Conservation (phyloP, 148 eudicot genomes). For the Rhododendron ferrugineum region DNA sequence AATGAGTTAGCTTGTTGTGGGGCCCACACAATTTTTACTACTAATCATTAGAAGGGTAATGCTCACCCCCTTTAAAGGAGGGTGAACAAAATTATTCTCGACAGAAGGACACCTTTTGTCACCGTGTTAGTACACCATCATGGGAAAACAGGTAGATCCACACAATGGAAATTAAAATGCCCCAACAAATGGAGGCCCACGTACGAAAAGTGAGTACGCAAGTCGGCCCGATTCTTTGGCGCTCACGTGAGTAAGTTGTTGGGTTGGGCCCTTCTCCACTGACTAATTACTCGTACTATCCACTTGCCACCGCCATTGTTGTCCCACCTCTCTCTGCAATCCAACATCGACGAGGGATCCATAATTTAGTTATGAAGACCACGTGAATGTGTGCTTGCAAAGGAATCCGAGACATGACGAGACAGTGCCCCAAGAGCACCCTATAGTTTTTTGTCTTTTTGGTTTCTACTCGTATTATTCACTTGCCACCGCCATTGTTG, state of each 20-base stretch:
- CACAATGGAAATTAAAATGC: not conserved
- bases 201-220: not conserved
- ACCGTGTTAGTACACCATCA: not conserved
- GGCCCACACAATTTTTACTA: too few relatives aligned
- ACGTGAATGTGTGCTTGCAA: not conserved
- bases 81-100: too few relatives aligned
- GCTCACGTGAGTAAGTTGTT: not conserved
- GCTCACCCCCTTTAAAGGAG: too few relatives aligned
- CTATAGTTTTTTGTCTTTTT: too few relatives aligned
- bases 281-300: too few relatives aligned
- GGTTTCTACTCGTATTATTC: too few relatives aligned
- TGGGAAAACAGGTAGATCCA: not conserved
- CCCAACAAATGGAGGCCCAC: not conserved
- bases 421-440: not conserved
- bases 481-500: not conserved
- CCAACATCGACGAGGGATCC: not conserved
- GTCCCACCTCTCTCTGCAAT: not conserved
- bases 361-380: not conserved
- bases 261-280: not conserved
- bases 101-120: not conserved
- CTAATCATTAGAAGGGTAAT: accelerated
- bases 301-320: not conserved
- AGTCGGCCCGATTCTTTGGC: not conserved
- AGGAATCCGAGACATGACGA: not conserved
- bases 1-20: too few relatives aligned